Conservation (phyloP, 2,329 filamentous ascomycete genomes). For the Epichloe aotearoae region DNA sequence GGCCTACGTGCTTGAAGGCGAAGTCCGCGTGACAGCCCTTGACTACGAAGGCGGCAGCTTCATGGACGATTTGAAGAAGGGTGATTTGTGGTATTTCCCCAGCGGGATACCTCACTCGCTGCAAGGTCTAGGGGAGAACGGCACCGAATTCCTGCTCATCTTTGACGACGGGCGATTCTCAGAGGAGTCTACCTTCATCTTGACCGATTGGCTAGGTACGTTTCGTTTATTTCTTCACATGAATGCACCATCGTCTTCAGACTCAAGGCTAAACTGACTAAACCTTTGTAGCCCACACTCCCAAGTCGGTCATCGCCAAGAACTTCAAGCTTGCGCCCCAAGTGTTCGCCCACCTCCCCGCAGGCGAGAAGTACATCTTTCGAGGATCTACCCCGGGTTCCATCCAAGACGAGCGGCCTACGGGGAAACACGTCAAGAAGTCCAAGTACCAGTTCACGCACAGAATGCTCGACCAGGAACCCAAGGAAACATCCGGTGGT, state of each 20-base stretch:
- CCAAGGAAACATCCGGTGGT: conserved; percentile 53
- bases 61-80: conserved; percentile 62
- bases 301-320: conserved; percentile 57
- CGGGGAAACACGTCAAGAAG: conserved; percentile 47
- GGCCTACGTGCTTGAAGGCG: conserved; percentile 60
- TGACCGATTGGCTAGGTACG: conserved; percentile 59
- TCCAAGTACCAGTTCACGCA: conserved; percentile 59
- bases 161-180: conserved; percentile 39
- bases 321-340: conserved; percentile 64
- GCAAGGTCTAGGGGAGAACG: conserved; percentile 55
- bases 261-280: neutral
- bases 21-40: conserved; percentile 57
- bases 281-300: conserved; percentile 45
- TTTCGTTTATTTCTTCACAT: conserved; percentile 11
- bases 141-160: conserved; percentile 34
- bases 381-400: conserved; percentile 50
- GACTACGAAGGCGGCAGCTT: conserved; percentile 66
- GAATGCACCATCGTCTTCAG: neutral
- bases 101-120: conserved; percentile 65
- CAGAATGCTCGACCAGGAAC: conserved; percentile 56
- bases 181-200: conserved; percentile 54
- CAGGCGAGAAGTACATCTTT: conserved; percentile 65
- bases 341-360: conserved; percentile 54
- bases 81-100: conserved; percentile 73
- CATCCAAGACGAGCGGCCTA: conserved; percentile 52